These are phyloP conservation scores for Aurantiochytrium sp. DNA, from an alignment of 108 stramenopile genomes.

Conservation along the genomic window DNA sequence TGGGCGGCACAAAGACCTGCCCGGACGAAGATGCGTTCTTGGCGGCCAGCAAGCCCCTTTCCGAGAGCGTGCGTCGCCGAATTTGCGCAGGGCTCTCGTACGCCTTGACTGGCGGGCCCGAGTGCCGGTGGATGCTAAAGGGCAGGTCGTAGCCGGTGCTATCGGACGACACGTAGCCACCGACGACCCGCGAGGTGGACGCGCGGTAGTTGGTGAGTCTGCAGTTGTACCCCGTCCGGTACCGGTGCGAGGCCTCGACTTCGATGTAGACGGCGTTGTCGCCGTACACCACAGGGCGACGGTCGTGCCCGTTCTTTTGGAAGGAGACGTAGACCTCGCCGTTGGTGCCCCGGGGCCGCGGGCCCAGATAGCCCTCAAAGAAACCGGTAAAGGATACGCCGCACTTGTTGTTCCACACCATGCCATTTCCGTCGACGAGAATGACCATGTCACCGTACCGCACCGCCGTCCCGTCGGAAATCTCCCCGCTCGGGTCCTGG, in stretches of 20 bases:
- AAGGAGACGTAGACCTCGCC: slow-evolving; percentile 22
- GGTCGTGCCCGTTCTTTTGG: slow-evolving; percentile 21
- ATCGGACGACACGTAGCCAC: not conserved
- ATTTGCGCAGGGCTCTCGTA: not conserved
- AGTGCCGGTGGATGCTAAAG: slow-evolving; percentile 2
- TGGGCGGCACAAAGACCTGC: not conserved
- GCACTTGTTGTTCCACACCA: slow-evolving; percentile 34
- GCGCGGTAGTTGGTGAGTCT: slow-evolving; percentile 14
- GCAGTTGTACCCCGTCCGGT: not conserved
- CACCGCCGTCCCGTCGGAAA: not conserved
- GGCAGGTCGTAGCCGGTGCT: slow-evolving; percentile 4
- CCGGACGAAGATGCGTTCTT: not conserved
- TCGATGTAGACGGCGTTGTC: slow-evolving; percentile 23
- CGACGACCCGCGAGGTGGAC: not conserved
- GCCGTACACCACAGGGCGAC: slow-evolving; percentile 10
- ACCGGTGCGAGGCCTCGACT: not conserved
- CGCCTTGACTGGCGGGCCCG: slow-evolving; percentile 19
- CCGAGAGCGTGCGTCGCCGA: not conserved
- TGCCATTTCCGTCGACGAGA: not conserved
- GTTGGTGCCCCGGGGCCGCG: not conserved
- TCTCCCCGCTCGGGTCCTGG: not conserved
- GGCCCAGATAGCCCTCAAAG: slow-evolving; percentile 9
- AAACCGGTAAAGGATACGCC: not conserved
- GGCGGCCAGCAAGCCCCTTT: not conserved
- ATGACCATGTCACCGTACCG: slow-evolving; percentile 3